These are phyloP conservation scores for Thoreauomyces humboldtii DNA, from an alignment of 192 early-diverging fungal genomes.

Conservation along the genomic window DNA sequence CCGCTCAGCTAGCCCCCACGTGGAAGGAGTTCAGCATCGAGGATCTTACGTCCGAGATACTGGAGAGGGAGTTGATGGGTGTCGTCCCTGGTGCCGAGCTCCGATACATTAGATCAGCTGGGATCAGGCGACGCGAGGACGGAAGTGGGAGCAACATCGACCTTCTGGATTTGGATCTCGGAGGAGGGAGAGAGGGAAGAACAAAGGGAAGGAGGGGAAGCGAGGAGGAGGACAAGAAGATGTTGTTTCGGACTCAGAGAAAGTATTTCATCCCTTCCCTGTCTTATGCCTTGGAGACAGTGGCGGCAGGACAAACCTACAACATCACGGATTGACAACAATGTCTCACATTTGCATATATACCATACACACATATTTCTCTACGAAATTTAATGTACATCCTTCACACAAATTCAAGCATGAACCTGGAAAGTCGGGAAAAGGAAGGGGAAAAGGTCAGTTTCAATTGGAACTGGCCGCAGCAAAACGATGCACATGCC, in stretches of 20 bases:
- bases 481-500: too few relatives aligned
- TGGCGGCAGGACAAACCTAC: conserved; percentile 26
- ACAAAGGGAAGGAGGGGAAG: neutral
- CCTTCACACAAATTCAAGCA: too few relatives aligned
- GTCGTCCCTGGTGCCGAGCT: conserved; percentile 22
- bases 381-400: too few relatives aligned
- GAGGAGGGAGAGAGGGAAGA: too few relatives aligned
- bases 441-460: too few relatives aligned
- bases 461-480: too few relatives aligned
- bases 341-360: too few relatives aligned
- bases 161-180: neutral
- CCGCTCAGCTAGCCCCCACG: neutral
- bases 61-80: conserved; percentile 23
- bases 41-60: neutral
- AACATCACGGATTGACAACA: conserved; percentile 15
- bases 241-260: conserved; percentile 23
- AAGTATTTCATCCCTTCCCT: conserved; percentile 32
- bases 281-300: conserved; percentile 22
- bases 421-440: too few relatives aligned
- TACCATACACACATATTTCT: too few relatives aligned
- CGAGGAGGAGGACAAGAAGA: neutral
- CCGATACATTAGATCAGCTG: conserved; percentile 31
- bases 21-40: conserved; percentile 20
- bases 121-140: neutral
- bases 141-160: neutral